These are phyloP conservation scores for Teratosphaeria pseudoeucalypti DNA, from an alignment of 2,329 filamentous ascomycete genomes.

Conservation along the genomic window DNA sequence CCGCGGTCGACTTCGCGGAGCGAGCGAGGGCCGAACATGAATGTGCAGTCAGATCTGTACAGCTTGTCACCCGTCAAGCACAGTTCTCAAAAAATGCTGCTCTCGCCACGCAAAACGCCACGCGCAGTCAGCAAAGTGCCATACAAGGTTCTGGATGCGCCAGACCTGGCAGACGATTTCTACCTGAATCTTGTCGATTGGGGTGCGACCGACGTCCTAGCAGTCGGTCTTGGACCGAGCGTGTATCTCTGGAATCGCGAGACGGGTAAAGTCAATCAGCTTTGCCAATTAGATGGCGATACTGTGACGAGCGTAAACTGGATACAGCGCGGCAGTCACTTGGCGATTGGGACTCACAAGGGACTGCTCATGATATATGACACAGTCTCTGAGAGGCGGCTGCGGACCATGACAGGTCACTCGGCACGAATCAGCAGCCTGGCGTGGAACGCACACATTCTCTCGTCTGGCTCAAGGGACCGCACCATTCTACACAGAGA, in stretches of 20 bases:
- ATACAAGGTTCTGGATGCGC: constrained; percentile 94
- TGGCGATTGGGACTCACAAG: constrained; percentile 90
- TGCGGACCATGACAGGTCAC: constrained; percentile 95
- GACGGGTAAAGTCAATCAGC: constrained; percentile 79
- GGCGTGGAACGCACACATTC: constrained; percentile 96
- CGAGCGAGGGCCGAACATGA: constrained; percentile 76
- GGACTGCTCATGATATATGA: constrained; percentile 97
- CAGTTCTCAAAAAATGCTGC: constrained; percentile 83
- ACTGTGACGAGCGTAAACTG: constrained; percentile 94
- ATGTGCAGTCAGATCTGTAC: constrained; percentile 86
- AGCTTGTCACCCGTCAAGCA: constrained; percentile 89
- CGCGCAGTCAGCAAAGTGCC: constrained; percentile 90
- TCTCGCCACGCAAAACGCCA: constrained; percentile 80
- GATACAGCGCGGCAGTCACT: constrained; percentile 90
- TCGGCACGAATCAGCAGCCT: constrained; percentile 85
- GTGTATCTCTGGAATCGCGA: constrained; percentile 99
- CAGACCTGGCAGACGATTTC: constrained; percentile 92
- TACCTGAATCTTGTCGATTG: constrained; percentile 96
- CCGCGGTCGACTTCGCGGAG: constrained; percentile 55
- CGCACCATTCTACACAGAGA: constrained; percentile 91
- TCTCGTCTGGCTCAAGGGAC: constrained; percentile 90
- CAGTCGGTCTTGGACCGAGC: constrained; percentile 81
- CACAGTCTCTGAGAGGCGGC: constrained; percentile 69
- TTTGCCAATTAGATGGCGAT: constrained; percentile 79
- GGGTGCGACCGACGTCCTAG: constrained; percentile 89